Evolutionary conservation across 169 alveolate species (phyloP).

Genomic region (Cryptosporidium meleagridis): DNA sequence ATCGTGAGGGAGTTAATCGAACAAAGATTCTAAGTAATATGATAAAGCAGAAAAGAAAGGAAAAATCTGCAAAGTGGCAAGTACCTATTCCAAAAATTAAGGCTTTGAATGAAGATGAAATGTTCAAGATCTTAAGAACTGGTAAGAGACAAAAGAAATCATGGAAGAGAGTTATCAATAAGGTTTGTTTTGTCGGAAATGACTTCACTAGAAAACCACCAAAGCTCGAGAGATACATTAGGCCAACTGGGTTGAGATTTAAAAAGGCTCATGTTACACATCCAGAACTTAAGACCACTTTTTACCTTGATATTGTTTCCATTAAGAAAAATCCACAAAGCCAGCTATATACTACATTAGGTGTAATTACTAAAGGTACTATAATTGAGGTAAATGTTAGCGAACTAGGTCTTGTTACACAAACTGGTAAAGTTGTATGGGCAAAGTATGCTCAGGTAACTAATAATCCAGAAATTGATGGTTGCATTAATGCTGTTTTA

Average conservation of each 20-base stretch:
- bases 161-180: conserved; percentile 99
- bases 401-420: conserved; percentile 98
- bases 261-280: conserved; percentile 99
- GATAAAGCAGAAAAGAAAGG: conserved; percentile 98
- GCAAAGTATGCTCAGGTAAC: conserved; percentile 99
- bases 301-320: conserved; percentile 94
- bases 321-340: conserved; percentile 98
- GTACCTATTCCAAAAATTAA: conserved; percentile 98
- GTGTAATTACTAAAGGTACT: conserved; percentile 98
- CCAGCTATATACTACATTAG: conserved; percentile 94
- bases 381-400: conserved; percentile 98
- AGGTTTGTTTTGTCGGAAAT: conserved; percentile 97
- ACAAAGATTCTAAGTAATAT: conserved; percentile 95
- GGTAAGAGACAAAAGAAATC: conserved; percentile 96
- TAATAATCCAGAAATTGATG: conserved; percentile 99
- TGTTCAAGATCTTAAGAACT: conserved; percentile 92
- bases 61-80: conserved; percentile 99
- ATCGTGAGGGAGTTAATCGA: conserved; percentile 95
- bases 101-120: conserved; percentile 91
- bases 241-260: conserved; percentile 98
- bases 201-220: conserved; percentile 99
- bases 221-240: conserved; percentile 95
- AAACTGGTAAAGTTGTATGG: conserved; percentile 99
- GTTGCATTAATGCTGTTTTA: conserved; percentile 98
- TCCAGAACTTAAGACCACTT: conserved; percentile 97